These are phyloP conservation scores for Nicotiana knightiana DNA, from an alignment of 257 asterid species.

Conservation along the genomic window DNA sequence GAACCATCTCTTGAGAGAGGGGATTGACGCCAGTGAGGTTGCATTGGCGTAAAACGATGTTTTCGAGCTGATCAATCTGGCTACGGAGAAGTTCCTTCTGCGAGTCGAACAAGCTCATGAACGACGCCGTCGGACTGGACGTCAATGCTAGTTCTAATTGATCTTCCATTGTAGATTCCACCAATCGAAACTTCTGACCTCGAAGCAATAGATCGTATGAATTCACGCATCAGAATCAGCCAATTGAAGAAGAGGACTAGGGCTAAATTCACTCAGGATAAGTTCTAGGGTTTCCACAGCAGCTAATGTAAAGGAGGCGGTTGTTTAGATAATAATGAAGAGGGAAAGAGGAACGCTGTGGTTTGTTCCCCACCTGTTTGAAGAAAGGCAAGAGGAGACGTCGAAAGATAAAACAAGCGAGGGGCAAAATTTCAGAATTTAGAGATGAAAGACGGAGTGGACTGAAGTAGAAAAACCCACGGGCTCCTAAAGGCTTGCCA, in stretches of 20 bases:
- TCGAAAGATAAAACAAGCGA: background rate
- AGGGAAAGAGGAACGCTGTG: background rate
- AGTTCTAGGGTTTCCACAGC: constrained; percentile 1
- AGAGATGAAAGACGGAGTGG: background rate
- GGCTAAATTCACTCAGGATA: background rate
- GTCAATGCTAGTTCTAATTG: constrained; percentile 35
- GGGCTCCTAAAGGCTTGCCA: background rate
- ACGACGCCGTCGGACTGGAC: constrained; percentile 41
- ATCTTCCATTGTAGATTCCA: constrained; percentile 24
- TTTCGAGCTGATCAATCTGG: constrained; percentile 74
- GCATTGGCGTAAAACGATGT: constrained; percentile 73
- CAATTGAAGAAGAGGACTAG: background rate
- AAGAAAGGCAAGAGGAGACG: background rate
- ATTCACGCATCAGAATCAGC: constrained; percentile 1
- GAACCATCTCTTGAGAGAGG: constrained; percentile 95
- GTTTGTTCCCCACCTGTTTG: background rate
- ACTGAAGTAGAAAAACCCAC: background rate
- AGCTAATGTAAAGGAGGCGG: background rate
- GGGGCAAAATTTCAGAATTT: background rate
- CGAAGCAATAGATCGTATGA: constrained; percentile 4
- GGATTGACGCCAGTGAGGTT: constrained; percentile 93
- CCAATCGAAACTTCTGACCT: background rate
- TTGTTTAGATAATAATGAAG: background rate
- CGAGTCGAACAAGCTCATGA: constrained; percentile 43
- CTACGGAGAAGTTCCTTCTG: constrained; percentile 53